Conservation (phyloP, 2,329 filamentous ascomycete genomes). For the Basipetospora sp. region DNA sequence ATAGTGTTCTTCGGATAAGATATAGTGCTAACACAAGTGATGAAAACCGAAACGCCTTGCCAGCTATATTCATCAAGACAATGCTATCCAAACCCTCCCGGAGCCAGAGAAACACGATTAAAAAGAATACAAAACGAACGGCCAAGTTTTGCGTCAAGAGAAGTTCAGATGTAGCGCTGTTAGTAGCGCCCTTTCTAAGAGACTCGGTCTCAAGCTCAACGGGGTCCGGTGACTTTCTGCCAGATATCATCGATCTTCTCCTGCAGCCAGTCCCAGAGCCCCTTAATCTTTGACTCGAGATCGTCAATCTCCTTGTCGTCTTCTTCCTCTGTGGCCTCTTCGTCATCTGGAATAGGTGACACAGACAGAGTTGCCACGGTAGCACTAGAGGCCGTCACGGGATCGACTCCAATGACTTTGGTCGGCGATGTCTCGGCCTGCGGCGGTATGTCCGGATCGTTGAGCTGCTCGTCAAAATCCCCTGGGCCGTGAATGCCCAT, state of each 20-base stretch:
- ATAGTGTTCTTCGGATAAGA: no score
- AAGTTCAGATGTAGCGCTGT: no score
- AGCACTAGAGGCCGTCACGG: neutral
- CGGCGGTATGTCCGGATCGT: slow-evolving; percentile 30
- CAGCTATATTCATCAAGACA: no score
- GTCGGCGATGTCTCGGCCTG: neutral
- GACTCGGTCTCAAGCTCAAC: no score
- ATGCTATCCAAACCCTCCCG: no score
- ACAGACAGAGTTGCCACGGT: neutral
- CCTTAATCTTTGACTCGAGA: slow-evolving; percentile 17
- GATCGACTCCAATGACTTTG: no score
- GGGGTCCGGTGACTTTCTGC: slow-evolving; percentile 11
- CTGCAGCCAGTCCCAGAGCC: slow-evolving; percentile 37
- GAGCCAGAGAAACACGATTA: no score
- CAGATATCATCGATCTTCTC: slow-evolving; percentile 31
- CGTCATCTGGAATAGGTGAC: neutral
- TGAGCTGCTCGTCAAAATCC: slow-evolving; percentile 32
- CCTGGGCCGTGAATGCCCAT: slow-evolving; percentile 45
- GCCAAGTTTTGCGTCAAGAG: no score
- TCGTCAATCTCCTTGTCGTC: slow-evolving; percentile 14
- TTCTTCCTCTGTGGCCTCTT: slow-evolving; percentile 6
- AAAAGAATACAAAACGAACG: no score
- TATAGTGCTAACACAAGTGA: no score
- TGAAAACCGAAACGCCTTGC: no score
- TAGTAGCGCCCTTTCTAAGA: no score